phyloP scores from a whole-genome alignment of 1,139 yeast genomes.

The Scheffersomyces titani region DNA sequence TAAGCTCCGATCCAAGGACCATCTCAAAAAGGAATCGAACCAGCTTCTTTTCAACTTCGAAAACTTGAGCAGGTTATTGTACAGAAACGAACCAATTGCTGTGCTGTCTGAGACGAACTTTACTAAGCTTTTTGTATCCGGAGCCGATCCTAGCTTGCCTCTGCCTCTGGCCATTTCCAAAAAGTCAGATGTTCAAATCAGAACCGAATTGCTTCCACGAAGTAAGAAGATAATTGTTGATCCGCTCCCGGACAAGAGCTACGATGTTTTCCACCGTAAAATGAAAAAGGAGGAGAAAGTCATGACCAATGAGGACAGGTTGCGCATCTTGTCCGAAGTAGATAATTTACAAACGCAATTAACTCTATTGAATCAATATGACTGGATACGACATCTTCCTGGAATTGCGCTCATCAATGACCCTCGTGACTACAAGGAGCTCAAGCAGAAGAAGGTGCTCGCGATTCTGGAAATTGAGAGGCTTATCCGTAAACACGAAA shows the following conservation, averaged over 20 bases:
- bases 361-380: constrained; percentile 47
- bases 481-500: constrained; percentile 49
- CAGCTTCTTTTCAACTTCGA: constrained; percentile 33
- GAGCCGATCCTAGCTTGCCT: constrained; percentile 11
- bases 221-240: constrained; percentile 29
- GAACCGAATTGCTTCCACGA: constrained; percentile 19
- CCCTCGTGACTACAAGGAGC: constrained; percentile 46
- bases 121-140: constrained; percentile 10
- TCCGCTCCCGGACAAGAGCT: constrained; percentile 47
- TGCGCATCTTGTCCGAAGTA: constrained; percentile 50
- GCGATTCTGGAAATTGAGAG: constrained; percentile 53
- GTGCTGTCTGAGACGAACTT: constrained; percentile 9
- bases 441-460: constrained; percentile 47
- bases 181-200: constrained; percentile 5
- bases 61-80: constrained; percentile 26
- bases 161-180: constrained; percentile 5
- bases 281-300: constrained; percentile 70
- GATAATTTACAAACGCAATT: constrained; percentile 50
- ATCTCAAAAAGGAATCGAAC: constrained; percentile 8
- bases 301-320: constrained; percentile 60
- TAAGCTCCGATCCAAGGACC: constrained; percentile 23
- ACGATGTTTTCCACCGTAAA: constrained; percentile 52
- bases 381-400: constrained; percentile 57
- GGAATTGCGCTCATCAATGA: constrained; percentile 56
- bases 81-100: constrained; percentile 21